These are phyloP conservation scores for Bruguiera sexangula DNA, from an alignment of 345 rosid genomes.

Conservation along the genomic window DNA sequence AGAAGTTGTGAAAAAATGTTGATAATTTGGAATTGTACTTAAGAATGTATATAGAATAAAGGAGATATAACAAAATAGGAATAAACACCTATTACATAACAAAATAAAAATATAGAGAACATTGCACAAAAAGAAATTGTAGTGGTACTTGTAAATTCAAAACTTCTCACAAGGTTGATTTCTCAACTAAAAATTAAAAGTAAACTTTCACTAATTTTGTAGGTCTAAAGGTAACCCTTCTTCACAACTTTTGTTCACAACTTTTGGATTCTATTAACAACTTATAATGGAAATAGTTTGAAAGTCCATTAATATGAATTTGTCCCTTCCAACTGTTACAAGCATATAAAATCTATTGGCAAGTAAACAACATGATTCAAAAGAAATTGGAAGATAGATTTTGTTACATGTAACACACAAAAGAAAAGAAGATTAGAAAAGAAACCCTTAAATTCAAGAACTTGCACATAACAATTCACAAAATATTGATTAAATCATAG, in stretches of 20 bases:
- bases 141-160: conserved; percentile 62
- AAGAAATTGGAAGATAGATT: no score
- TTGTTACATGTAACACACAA: no score
- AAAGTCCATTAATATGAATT: conserved; percentile 20
- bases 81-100: no score
- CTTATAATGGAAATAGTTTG: conserved; percentile 37
- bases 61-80: no score
- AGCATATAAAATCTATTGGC: neutral
- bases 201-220: conserved; percentile 88
- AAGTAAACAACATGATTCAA: neutral
- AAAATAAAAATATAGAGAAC: neutral
- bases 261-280: conserved; percentile 91
- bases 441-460: no score
- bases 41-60: no score
- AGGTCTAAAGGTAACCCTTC: conserved; percentile 76
- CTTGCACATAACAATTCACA: no score
- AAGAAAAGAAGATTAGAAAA: no score
- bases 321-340: neutral
- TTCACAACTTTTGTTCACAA: conserved; percentile 81
- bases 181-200: conserved; percentile 67
- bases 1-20: no score
- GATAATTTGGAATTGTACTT: no score
- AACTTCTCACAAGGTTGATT: conserved; percentile 50
- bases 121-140: neutral
- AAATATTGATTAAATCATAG: neutral